Evolutionary conservation across 2,329 filamentous ascomycete species (phyloP), one percentile per base, ranked within the genome.

Genomic region (Fusarium siculi): DNA sequence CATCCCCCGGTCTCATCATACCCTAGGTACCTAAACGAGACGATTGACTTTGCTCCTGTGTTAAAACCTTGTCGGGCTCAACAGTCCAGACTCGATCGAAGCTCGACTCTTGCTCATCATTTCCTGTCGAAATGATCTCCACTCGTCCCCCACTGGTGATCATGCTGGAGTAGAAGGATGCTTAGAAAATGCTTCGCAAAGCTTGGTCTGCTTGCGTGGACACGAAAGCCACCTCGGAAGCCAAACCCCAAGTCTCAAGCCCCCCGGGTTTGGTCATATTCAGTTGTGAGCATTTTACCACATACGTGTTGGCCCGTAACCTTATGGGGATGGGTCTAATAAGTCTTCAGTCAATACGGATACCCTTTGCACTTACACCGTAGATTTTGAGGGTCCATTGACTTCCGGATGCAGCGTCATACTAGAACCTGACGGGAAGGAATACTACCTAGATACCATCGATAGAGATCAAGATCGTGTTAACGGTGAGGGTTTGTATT

Each of bases 351-450:
- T 70, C 61, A 50, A 66, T 55, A 49, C 21, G 44, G 50, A 66
- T 55, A 49, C 21, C 44, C 43, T 30, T 61, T 55, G 30, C 40
- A 39, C 42, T 53, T 56, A 39, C 37, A 52, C 53, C 47, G 44
- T 50, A 47, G 30, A 43, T 54, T 62, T 63, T 44, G 30, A 37
- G 14, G 10, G n/a, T 32, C 57, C 62, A 54, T 58, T 59, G 66
- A 73, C 49, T 71, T 73, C 70, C 70, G 66, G 59, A 71, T 74
- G 70, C 64, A 56, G 64, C 55, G 58, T 53, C 42, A 56, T 52
- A 55, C 21, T 64, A 68, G 34, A 47, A 23, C 36, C 37, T 54
- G 56, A 23, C 30, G 42, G 52, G 56, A 55, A 37, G 30, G 30
- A 44, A 47, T 63, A 42, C 70, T 46, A 71, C 53, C 55, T 23